Conservation (phyloP, 495 filamentous ascomycete genomes). For the Endocarpon pusillum region DNA sequence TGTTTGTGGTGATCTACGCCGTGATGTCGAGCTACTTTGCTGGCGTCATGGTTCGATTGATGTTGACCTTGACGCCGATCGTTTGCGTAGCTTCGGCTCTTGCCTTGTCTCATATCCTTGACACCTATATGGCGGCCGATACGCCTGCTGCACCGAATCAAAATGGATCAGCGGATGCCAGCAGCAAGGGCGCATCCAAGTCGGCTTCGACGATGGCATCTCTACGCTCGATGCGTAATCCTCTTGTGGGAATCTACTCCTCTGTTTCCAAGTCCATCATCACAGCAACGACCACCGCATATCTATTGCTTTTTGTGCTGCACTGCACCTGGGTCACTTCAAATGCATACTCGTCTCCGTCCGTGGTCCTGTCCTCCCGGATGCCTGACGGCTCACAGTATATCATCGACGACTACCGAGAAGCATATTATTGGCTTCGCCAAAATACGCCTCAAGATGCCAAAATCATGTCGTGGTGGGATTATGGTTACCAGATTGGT, state of each 20-base stretch:
- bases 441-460: conserved; percentile 89
- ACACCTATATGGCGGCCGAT: conserved; percentile 57
- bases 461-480: conserved; percentile 99
- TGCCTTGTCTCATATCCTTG: conserved; percentile 72
- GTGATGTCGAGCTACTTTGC: conserved; percentile 95
- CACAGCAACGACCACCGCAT: conserved; percentile 51
- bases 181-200: conserved; percentile 33
- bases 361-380: conserved; percentile 83
- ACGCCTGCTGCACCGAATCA: conserved; percentile 23
- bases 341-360: conserved; percentile 95
- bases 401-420: conserved; percentile 98
- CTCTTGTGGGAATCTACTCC: conserved; percentile 71
- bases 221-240: conserved; percentile 53
- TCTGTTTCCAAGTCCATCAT: conserved; percentile 60
- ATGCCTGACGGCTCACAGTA: conserved; percentile 91
- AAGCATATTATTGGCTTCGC: conserved; percentile 98
- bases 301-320: conserved; percentile 82
- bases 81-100: conserved; percentile 91
- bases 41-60: conserved; percentile 97
- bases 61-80: conserved; percentile 92
- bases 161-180: conserved; percentile 14
- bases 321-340: conserved; percentile 99
- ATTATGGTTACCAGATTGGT: conserved; percentile 99
- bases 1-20: conserved; percentile 94
- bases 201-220: conserved; percentile 22